Conservation (phyloP, 169 alveolate genomes). For the Cryptosporidium bovis region DNA sequence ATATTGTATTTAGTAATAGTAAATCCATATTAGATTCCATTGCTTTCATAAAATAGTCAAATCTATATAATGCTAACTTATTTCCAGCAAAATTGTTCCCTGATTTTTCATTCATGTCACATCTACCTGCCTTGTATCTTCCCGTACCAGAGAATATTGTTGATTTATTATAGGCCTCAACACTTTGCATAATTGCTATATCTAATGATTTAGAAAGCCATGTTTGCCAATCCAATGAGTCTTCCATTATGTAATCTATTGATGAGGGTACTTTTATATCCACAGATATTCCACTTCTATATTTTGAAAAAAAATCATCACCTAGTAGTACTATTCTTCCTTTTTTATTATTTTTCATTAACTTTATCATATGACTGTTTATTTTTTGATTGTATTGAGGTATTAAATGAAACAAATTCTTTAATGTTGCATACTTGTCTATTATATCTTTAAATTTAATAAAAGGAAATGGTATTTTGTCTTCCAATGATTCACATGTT, state of each 20-base stretch:
- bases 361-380: conserved; percentile 1
- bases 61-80: conserved; percentile 10
- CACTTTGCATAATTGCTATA: conserved; percentile 69
- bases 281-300: conserved; percentile 48
- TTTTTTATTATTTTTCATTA: conserved; percentile 39
- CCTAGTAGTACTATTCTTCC: conserved; percentile 46
- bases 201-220: conserved; percentile 60
- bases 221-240: conserved; percentile 60
- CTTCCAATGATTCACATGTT: conserved; percentile 34
- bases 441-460: conserved; percentile 55
- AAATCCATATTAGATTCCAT: conserved; percentile 72
- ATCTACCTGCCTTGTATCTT: conserved; percentile 40
- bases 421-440: conserved; percentile 1
- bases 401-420: conserved; percentile 28
- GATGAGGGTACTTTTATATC: conserved; percentile 46
- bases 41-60: conserved; percentile 52
- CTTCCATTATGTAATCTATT: conserved; percentile 18
- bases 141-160: conserved; percentile 20
- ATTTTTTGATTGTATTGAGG: conserved; percentile 52
- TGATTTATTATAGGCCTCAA: conserved; percentile 43
- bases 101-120: conserved; percentile 38
- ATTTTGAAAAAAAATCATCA: conserved; percentile 51
- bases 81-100: conserved; percentile 26
- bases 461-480: conserved; percentile 54
- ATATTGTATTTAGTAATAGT: conserved; percentile 33